Evolutionary conservation across 768 basidiomycete genomes (phyloP), one percentile per base, ranked within the genome.

Genomic region (Kwoniella europaea): DNA sequence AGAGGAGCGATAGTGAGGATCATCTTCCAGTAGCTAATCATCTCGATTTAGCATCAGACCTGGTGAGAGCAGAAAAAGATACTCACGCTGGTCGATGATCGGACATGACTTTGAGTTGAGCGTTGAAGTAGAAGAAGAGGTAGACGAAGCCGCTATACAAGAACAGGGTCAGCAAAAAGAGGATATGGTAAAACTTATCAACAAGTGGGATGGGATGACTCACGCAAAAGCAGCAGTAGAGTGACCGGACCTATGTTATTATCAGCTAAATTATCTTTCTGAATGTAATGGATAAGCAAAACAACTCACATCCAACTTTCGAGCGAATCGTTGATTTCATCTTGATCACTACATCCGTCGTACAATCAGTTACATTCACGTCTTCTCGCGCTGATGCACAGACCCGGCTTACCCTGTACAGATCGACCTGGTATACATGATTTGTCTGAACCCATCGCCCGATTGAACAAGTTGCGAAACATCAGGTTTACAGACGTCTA

Each of bases 21-120:
- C 86, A 88, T 87, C 79, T 89, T 89, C 89, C 88, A 89, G 79
- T 88, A 89, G 1, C 78, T 79, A 52, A 22, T 16, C 4, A 61
- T n/a, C 53, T 44, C 9, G 10, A 18, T 29, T 10, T 22, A 27
- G 27, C 27, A 3, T 3, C 2, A 27, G 2, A 3, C 4, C 27
- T 27, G 2, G 2, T 3, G 2, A 27, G 2, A 27, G 35, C 35
- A 35, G 35, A 35, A 35, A 6, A 0, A 35, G n/a, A 54, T 41
- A 72, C 76, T 71, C 52, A 79, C 46, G 88, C 87, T 1, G 88
- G 87, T 69, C 88, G 88, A 79, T 88, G 86, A n/a, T 88, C 88
- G 35, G 86, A 83, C 82, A 88, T 88, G 67, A 88, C 85, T 78
- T 89, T 89, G 70, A 90, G 85, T 73, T 88, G 87, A 4, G 87